Conservation (phyloP, 2,329 filamentous ascomycete genomes). For the Paramyrothecium sp. region DNA sequence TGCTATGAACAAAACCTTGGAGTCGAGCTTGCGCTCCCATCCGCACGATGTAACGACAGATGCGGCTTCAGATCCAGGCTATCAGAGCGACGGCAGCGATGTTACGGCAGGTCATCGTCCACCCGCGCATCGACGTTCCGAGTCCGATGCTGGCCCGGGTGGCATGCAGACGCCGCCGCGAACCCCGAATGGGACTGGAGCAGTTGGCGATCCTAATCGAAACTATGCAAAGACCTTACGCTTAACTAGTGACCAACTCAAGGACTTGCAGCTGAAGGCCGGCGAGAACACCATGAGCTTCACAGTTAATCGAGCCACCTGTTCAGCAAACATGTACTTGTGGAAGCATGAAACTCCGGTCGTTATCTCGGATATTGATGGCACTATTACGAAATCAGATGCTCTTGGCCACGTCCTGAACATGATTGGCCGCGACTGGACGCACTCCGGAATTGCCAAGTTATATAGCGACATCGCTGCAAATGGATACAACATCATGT, state of each 20-base stretch:
- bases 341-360: conserved; percentile 92
- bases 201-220: conserved; percentile 66
- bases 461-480: conserved; percentile 92
- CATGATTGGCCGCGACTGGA: conserved; percentile 98
- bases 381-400: conserved; percentile 97
- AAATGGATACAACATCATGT: conserved; percentile 99
- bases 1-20: conserved; percentile 66
- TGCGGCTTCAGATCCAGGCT: conserved; percentile 87
- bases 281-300: conserved; percentile 96
- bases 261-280: conserved; percentile 74
- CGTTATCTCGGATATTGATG: conserved; percentile 97
- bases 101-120: conserved; percentile 45
- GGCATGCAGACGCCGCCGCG: conserved; percentile 64
- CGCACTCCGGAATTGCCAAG: conserved; percentile 93
- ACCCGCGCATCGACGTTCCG: conserved; percentile 58
- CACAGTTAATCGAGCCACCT: conserved; percentile 92
- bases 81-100: conserved; percentile 85
- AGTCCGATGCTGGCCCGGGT: conserved; percentile 61
- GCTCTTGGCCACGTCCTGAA: conserved; percentile 91
- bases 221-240: conserved; percentile 97
- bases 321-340: conserved; percentile 87
- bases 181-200: conserved; percentile 66
- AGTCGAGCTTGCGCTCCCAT: conserved; percentile 45
- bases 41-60: conserved; percentile 63
- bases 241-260: conserved; percentile 92